phyloP scores from a whole-genome alignment of 2,329 filamentous ascomycete genomes.

The Aspergillus ochraceus region DNA sequence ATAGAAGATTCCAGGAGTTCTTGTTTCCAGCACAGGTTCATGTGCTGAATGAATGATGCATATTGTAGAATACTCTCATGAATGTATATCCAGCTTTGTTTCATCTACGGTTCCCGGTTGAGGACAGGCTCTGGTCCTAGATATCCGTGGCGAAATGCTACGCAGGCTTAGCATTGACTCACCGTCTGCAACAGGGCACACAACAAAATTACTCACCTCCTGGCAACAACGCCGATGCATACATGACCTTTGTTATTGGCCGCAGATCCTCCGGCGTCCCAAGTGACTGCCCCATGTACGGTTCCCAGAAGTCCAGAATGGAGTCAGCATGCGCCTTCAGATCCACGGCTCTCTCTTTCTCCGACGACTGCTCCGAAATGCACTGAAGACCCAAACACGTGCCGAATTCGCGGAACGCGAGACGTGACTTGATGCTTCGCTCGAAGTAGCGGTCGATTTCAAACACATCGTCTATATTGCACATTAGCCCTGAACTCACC shows the following conservation, averaged over 20 bases:
- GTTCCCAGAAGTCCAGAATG: slow-evolving; percentile 41
- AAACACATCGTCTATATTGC: slow-evolving; percentile 34
- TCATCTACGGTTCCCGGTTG: background rate
- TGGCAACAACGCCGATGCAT: slow-evolving; percentile 55
- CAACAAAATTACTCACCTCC: slow-evolving; percentile 49
- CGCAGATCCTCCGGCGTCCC: slow-evolving; percentile 46
- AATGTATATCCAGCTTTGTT: background rate
- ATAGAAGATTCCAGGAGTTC: background rate
- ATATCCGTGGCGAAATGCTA: slow-evolving; percentile 38
- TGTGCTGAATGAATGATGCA: background rate
- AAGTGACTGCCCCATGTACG: slow-evolving; percentile 39
- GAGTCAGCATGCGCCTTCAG: slow-evolving; percentile 33
- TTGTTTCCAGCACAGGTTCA: background rate
- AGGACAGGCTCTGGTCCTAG: slow-evolving; percentile 35
- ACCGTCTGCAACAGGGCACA: background rate
- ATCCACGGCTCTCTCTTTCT: slow-evolving; percentile 34
- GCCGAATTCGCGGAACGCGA: slow-evolving; percentile 59
- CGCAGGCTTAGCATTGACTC: background rate
- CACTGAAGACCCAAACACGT: slow-evolving; percentile 52
- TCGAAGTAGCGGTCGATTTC: slow-evolving; percentile 37
- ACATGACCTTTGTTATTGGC: slow-evolving; percentile 60
- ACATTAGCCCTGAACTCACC: slow-evolving; percentile 7
- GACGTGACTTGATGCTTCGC: slow-evolving; percentile 35
- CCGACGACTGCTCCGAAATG: slow-evolving; percentile 33
- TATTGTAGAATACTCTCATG: background rate